Percentiles rank a stretch among this genome's conserved stretches.
phyloP scores from a whole-genome alignment of 1,284 basidiomycete species.

The Puccinia brachypodii region DNA sequence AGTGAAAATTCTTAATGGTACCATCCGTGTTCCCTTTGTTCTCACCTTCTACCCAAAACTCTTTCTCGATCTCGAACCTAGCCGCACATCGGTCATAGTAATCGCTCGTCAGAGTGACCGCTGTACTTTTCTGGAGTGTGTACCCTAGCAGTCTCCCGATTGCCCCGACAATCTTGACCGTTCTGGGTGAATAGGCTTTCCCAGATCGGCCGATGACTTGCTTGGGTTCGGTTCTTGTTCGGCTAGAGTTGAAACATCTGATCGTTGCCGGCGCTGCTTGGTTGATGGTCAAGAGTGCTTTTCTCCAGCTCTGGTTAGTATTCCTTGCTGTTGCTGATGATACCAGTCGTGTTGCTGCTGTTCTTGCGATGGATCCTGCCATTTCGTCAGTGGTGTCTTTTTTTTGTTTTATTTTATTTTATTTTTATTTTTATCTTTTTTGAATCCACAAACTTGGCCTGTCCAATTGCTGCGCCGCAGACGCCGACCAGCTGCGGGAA shows the following conservation, averaged over 20 bases:
- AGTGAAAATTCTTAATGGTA: background rate
- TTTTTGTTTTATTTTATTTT: too few species aligned
- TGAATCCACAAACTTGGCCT: too few species aligned
- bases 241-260: background rate
- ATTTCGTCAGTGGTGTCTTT: too few species aligned
- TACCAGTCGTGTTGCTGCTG: background rate
- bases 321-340: background rate
- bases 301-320: background rate
- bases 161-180: slow-evolving; percentile 53
- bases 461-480: too few species aligned
- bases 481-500: too few species aligned
- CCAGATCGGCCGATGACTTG: slow-evolving; percentile 30
- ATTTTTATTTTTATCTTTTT: too few species aligned
- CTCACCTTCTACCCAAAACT: slow-evolving; percentile 58
- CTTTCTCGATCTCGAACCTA: slow-evolving; percentile 59
- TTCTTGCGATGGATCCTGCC: background rate
- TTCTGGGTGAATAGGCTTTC: slow-evolving; percentile 20
- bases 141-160: slow-evolving; percentile 62
- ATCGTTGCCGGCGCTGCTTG: background rate
- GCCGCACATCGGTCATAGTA: slow-evolving; percentile 63
- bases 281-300: too few species aligned
- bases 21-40: background rate
- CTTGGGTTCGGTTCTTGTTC: background rate
- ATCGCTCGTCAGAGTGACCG: slow-evolving; percentile 62
- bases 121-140: slow-evolving; percentile 61